Base-by-base conservation (phyloP, 768 basidiomycete species). In the Russula virescens region DNA sequence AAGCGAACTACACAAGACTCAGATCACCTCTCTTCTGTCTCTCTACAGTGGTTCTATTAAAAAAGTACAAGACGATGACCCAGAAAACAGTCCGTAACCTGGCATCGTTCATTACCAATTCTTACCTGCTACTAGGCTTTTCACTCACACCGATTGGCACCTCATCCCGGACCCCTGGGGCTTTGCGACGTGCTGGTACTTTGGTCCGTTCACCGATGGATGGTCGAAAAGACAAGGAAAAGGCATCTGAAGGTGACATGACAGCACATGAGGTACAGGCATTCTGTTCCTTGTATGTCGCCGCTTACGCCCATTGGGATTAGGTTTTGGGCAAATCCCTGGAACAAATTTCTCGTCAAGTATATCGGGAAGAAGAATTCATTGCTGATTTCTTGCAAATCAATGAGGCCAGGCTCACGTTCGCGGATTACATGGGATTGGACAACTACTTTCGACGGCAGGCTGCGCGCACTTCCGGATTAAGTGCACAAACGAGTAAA, bases 391-490 rank as follows among this genome's bases (percentile, higher is more conserved):
- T 98, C 74, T 77, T 98, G 52, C 94, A 94, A 71, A 89, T 97
- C 71, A 92, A 93, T 65, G 89, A 95, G 64, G 82, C 85, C 23
- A 85, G 85, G 19, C 80, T 94, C 16, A 97, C 96, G 1, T 98
- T 94, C 73, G 96, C 96, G 16, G 96, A 98, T 75, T 94, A 96
- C 68, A 91, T 93, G 84, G 85, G 86, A 49, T 77, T 98, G 62
- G 96, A 98, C 71, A 92, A 85, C 63, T 98, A 97, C 74, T 97
- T 97, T 78, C 82, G 92, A 26, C 79, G 96, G 52, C 92, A 98
- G 71, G 96, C 96, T n/a, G 79, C 87, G 7, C 80, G 91, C 28
- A 78, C 83, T 55, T 81, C 80, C 28, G 83, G 85, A 31, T 78
- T 95, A 48, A 85, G 83, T 62, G 80, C 80, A 58, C 75, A 83